A percentile compares a stretch with the other conserved stretches of the same genome.
Evolutionary conservation across 2,329 filamentous ascomycete genomes (phyloP).

Genomic region (Lecanosticta acicola): DNA sequence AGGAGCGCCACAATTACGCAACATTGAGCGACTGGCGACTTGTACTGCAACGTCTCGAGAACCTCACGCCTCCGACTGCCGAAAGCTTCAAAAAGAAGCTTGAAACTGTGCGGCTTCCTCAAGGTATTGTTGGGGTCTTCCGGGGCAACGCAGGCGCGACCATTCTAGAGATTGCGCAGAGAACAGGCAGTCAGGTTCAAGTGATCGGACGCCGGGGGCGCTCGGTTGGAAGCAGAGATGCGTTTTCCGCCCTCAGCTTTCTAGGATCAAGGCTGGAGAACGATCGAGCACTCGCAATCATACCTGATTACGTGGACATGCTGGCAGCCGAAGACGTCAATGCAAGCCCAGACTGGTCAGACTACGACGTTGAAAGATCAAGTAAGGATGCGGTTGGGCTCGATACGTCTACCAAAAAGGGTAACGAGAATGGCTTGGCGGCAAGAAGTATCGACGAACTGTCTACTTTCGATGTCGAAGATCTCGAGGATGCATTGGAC

Average conservation of each 20-base stretch:
- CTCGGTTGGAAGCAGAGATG: not conserved
- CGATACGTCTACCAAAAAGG: no score
- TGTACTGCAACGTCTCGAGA: constrained; percentile 15
- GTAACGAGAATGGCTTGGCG: not conserved
- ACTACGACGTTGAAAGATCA: constrained; percentile 4
- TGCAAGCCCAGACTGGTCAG: constrained; percentile 1
- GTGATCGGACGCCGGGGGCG: constrained; percentile 1
- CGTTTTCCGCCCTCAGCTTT: not conserved
- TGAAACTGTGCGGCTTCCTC: constrained; percentile 22
- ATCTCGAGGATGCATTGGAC: not conserved
- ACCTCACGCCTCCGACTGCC: constrained; percentile 9
- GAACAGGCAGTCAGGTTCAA: constrained; percentile 29
- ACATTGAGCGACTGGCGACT: constrained; percentile 11
- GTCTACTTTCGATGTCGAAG: not conserved
- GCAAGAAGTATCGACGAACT: not conserved
- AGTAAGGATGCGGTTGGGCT: no score
- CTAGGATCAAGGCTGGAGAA: constrained; percentile 2
- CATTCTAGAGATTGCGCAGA: constrained; percentile 29
- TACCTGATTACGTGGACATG: constrained; percentile 6
- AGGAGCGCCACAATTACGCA: constrained; percentile 6
- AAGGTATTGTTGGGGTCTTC: constrained; percentile 17
- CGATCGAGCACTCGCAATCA: constrained; percentile 2
- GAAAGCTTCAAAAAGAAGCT: constrained; percentile 14
- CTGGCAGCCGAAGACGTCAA: not conserved
- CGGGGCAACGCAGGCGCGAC: constrained; percentile 12